Conservation (phyloP, 148 eudicot genomes). For the Cornus suecica region DNA sequence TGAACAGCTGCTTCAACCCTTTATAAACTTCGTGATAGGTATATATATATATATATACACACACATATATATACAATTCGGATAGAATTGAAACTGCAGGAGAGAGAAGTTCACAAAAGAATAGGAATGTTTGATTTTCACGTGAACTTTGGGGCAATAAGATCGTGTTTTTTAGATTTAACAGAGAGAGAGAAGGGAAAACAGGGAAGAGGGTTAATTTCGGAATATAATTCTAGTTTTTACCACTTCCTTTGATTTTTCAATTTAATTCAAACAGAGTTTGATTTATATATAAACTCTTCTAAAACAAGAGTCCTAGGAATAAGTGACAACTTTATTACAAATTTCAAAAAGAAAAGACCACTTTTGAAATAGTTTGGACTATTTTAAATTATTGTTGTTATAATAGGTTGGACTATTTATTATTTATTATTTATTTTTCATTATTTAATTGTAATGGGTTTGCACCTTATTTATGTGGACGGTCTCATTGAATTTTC, state of each 20-base stretch:
- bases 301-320: not conserved
- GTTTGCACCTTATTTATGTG: not conserved
- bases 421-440: no score
- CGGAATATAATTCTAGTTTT: not conserved
- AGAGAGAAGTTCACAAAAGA: not conserved
- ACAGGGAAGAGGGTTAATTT: not conserved
- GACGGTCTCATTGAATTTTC: not conserved
- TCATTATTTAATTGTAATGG: no score
- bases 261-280: not conserved
- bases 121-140: conserved; percentile 12
- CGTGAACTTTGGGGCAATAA: conserved; percentile 2
- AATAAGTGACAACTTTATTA: not conserved
- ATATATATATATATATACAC: not conserved
- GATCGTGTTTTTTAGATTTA: not conserved
- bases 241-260: not conserved
- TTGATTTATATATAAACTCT: not conserved
- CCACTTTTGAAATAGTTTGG: not conserved
- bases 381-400: no score
- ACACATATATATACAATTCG: not conserved
- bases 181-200: not conserved
- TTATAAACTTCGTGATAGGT: conserved; percentile 10
- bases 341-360: not conserved
- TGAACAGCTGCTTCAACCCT: conserved; percentile 1
- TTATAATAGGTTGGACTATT: no score
- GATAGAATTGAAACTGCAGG: not conserved